Evolutionary conservation across 331 rosid genomes (phyloP).

Genomic region (Malus hybrid): DNA sequence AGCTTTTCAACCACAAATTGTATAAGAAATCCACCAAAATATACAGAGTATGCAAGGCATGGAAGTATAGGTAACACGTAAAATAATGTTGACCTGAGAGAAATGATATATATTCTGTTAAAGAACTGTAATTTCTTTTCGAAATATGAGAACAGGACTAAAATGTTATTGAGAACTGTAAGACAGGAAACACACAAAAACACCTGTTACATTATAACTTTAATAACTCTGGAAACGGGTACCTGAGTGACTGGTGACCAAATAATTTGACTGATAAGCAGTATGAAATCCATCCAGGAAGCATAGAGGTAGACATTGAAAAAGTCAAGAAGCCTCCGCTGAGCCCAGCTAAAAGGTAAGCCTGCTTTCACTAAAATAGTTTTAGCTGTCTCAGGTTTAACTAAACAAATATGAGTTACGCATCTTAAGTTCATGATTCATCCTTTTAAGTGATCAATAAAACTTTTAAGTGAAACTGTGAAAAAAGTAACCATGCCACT

Average conservation of each 20-base stretch:
- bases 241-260: slow-evolving; percentile 71
- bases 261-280: slow-evolving; percentile 51
- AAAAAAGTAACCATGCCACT: slow-evolving; percentile 20
- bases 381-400: slow-evolving; percentile 23
- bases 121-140: not conserved
- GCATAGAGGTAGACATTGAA: slow-evolving; percentile 58
- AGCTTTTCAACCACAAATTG: slow-evolving; percentile 87
- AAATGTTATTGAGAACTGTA: not conserved
- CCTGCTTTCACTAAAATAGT: slow-evolving; percentile 55
- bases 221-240: not conserved
- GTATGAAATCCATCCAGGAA: slow-evolving; percentile 68
- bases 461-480: not conserved
- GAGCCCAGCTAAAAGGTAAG: slow-evolving; percentile 75
- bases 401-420: not conserved
- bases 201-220: not conserved
- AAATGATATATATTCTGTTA: slow-evolving; percentile 1
- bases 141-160: not conserved
- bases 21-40: slow-evolving; percentile 81
- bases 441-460: not conserved
- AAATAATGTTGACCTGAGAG: slow-evolving; percentile 59
- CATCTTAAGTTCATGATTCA: slow-evolving; percentile 3
- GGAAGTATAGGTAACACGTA: slow-evolving; percentile 80
- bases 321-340: slow-evolving; percentile 87
- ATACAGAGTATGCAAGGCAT: slow-evolving; percentile 62
- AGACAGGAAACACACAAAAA: not conserved